phyloP scores from a whole-genome alignment of 208 protist species.

The Angomonas desouzai region DNA sequence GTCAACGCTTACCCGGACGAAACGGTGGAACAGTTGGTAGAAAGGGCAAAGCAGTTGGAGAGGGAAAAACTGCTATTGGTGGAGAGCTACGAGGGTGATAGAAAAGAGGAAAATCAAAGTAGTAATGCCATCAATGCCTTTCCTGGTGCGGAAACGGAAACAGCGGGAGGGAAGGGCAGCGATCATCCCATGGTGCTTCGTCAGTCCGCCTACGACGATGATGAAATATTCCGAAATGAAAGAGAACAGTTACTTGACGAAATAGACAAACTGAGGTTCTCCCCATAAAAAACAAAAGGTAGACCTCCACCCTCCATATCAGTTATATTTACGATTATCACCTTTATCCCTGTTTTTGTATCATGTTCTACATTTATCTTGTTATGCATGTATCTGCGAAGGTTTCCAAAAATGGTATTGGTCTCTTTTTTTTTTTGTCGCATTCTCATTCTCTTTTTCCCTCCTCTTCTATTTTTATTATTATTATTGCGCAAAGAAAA shows the following conservation, averaged over 20 bases:
- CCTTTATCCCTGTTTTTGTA: too few species aligned
- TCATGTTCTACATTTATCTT: too few species aligned
- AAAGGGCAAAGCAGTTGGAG: neutral
- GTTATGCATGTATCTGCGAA: too few species aligned
- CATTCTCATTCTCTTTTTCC: too few species aligned
- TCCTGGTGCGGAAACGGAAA: neutral
- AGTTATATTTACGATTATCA: neutral
- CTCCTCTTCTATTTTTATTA: neutral
- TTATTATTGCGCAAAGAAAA: constrained; percentile 8
- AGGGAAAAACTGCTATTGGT: constrained; percentile 3
- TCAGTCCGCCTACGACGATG: too few species aligned
- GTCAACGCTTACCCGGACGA: constrained; percentile 7
- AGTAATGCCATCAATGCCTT: neutral
- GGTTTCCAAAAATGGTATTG: too few species aligned
- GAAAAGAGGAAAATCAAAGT: too few species aligned
- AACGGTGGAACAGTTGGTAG: constrained; percentile 7
- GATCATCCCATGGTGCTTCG: too few species aligned
- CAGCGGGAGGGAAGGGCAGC: too few species aligned
- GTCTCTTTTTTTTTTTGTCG: too few species aligned
- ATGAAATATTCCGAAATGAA: neutral
- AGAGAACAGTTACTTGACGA: constrained; percentile 19
- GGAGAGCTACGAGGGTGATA: neutral
- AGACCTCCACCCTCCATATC: neutral
- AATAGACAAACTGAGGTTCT: constrained; percentile 13
- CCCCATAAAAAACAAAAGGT: neutral